A percentile compares a stretch with the other conserved stretches of the same genome.
Evolutionary conservation across 208 protist species (phyloP).

Genomic region (Leishmania turanica): DNA sequence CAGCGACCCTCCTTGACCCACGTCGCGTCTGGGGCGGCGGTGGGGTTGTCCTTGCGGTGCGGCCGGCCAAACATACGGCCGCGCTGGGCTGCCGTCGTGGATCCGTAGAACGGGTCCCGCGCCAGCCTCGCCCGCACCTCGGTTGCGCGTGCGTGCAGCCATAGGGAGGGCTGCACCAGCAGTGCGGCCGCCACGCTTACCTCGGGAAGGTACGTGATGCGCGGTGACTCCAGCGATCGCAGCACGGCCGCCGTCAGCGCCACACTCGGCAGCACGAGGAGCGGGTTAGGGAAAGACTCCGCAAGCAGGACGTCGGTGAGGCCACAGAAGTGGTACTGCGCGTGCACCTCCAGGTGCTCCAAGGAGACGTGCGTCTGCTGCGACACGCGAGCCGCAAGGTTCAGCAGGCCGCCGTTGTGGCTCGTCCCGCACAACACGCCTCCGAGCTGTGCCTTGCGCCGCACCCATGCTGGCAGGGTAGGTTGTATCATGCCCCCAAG

Average conservation of each 20-base stretch:
- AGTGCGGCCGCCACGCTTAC: constrained; percentile 61
- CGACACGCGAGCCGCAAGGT: constrained; percentile 78
- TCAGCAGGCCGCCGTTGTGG: constrained; percentile 76
- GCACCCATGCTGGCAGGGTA: constrained; percentile 65
- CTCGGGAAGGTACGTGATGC: constrained; percentile 75
- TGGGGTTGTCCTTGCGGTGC: constrained; percentile 70
- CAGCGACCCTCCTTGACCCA: constrained; percentile 30
- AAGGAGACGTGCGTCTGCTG: constrained; percentile 63
- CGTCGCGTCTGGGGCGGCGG: constrained; percentile 54
- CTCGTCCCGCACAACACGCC: constrained; percentile 71
- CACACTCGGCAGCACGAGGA: constrained; percentile 59
- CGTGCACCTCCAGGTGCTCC: constrained; percentile 73
- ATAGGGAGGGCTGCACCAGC: constrained; percentile 67
- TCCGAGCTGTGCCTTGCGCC: constrained; percentile 54
- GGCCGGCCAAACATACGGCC: constrained; percentile 64
- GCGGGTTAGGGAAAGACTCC: constrained; percentile 67
- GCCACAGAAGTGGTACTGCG: constrained; percentile 78
- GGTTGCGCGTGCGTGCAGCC: constrained; percentile 38
- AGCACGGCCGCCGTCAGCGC: constrained; percentile 66
- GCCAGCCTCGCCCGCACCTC: constrained; percentile 25
- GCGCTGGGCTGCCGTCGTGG: constrained; percentile 25
- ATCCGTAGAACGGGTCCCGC: constrained; percentile 12
- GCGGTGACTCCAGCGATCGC: constrained; percentile 61
- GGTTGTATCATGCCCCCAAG: constrained; percentile 33
- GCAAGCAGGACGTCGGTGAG: constrained; percentile 82